phyloP scores from a whole-genome alignment of 1,284 basidiomycete genomes.

The Bjerkandera adusta region DNA sequence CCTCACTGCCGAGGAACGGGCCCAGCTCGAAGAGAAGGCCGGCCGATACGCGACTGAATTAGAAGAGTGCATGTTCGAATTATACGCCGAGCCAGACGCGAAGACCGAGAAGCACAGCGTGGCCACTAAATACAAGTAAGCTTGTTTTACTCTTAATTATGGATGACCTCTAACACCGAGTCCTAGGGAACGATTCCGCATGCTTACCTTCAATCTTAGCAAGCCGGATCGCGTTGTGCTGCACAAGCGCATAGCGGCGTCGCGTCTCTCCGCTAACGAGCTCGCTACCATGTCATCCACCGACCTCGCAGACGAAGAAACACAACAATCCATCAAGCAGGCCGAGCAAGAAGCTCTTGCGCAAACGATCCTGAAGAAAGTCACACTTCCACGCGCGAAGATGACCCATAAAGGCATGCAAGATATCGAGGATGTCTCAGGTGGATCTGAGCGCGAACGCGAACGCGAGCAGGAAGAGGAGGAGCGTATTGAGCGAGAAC shows the following conservation, averaged over 20 bases:
- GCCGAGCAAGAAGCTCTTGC: constrained; percentile 78
- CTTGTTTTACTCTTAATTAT: constrained; percentile 13
- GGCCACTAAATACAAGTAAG: constrained; percentile 78
- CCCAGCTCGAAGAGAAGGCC: constrained; percentile 48
- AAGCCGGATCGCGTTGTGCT: constrained; percentile 72
- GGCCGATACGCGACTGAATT: constrained; percentile 62
- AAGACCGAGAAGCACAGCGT: constrained; percentile 66
- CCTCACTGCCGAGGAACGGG: constrained; percentile 59
- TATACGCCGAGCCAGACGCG: constrained; percentile 70
- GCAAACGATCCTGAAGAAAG: constrained; percentile 78
- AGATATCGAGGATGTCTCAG: constrained; percentile 77
- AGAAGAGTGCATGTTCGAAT: constrained; percentile 69
- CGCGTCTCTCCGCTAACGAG: constrained; percentile 61
- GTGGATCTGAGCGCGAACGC: constrained; percentile 45
- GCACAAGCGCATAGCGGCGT: constrained; percentile 71
- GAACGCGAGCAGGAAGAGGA: constrained; percentile 60
- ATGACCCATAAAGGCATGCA: constrained; percentile 89
- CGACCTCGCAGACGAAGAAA: constrained; percentile 82
- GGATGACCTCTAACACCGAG: constrained; percentile 13
- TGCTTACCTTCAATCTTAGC: constrained; percentile 77
- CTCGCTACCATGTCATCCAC: constrained; percentile 82
- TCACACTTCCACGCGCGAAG: constrained; percentile 73
- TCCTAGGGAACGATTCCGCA: constrained; percentile 77
- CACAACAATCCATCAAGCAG: constrained; percentile 73
- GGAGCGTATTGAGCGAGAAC: constrained; percentile 62